Evolutionary conservation across 2,329 filamentous ascomycete genomes (phyloP), one percentile per base, ranked within the genome.

Genomic region (Aureobasidium leucospermi): DNA sequence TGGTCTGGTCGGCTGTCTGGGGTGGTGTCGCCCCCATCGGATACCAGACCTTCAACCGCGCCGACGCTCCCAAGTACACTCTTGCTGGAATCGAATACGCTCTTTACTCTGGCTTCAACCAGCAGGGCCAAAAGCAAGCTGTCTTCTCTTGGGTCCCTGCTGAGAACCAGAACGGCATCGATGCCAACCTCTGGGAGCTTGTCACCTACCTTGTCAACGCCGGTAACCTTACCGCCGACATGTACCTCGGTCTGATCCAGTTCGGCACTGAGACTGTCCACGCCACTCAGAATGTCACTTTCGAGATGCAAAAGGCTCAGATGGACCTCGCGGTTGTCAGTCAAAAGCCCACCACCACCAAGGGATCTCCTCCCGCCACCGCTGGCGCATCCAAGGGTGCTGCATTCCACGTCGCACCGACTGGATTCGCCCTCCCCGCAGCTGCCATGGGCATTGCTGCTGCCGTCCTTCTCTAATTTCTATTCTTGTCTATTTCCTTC

Each of bases 91-190:
- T 53, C 39, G 47, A 51, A 31, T 59, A 52, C 32, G 34, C 47
- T 8, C 48, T 59, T 3, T 59, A 52, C 58, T 51, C 47, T 43
- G 58, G 58, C 31, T 51, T 52, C 36, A 59, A 59, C 29, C 47
- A 53, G 41, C 58, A 59, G 41, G n/a, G 23, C 29, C 58, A 59
- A 41, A 52, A 59, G 47, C 58, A 59, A n/a, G 47, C 58, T 23
- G 58, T 59, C 38, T 59, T 28, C 58, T 59, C 58, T 29, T 59
- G 58, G 58, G 58, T 59, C 32, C 58, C 58, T 13, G 16, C 58
- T 13, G 8, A 34, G 28, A 59, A 59, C 41, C 47, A 43, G 38
- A 28, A 59, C 13, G 39, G 32, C 19, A 45, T 59, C 23, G 11
- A 52, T 1, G 47, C 41, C 31, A 23, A 59, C 36, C 31, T 59